Evolutionary conservation across 805 yeast species (phyloP), one percentile per base, ranked within the genome.

Genomic region (Millerozyma miso): DNA sequence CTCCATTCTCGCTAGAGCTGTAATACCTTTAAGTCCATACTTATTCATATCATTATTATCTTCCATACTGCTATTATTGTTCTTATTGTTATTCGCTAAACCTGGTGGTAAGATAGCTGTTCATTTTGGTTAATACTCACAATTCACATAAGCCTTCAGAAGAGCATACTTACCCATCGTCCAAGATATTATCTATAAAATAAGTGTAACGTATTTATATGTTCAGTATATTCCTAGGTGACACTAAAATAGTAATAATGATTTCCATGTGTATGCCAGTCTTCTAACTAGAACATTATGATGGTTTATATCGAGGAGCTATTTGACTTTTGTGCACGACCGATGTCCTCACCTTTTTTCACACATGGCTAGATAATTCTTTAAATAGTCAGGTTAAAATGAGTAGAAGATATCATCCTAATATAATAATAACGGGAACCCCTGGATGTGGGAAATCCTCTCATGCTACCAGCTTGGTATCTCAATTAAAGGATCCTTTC

Each of bases 391-490:
- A n/a, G 15, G 37, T 6, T 16, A 26, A 4, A 19, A 63, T 62
- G 68, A 52, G 61, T 15, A 50, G 61, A 45, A 65, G 76, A 56
- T 56, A 48, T 31, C 51, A 64, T 19, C 83, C 97, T 6, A 93
- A 93, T 61, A 81, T 93, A 34, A 78, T 93, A 33, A 77, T 93
- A 37, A 93, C 98, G 2, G 99, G 99, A 3, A 91, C 98, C 3
- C 99, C 99, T 18, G 91, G 95, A 0, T 84, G 93, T 47, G 96
- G 96, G 10, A 88, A 88, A 55, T 76, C 93, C 1, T 79, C 88
- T 14, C 95, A 86, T 58, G 73, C 81, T n/a, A 80, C 80, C 51
- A 66, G 70, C 42, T 69, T 88, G 39, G 75, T 68, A 1, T 68
- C 75, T 29, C 79, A 75, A 43, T 60, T 77, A 19, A 58, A 52